phyloP scores from a whole-genome alignment of 768 basidiomycete genomes.

The Rubroboletus pulcherrimus region DNA sequence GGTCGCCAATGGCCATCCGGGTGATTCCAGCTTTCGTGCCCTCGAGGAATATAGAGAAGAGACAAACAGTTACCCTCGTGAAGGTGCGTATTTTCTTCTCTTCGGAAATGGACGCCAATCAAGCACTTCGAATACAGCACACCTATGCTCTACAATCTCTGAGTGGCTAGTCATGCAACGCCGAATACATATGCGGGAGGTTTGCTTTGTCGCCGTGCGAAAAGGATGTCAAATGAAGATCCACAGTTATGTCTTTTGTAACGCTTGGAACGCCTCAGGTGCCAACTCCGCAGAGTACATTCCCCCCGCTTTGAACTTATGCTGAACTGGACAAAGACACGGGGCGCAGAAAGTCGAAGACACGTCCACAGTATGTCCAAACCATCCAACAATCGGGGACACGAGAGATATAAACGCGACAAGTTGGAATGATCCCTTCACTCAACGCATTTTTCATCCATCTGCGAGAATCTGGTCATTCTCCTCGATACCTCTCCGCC shows the following conservation, averaged over 20 bases:
- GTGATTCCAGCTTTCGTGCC: background rate
- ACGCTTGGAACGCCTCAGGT: background rate
- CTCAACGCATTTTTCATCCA: background rate
- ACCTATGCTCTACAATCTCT: background rate
- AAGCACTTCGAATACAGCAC: background rate
- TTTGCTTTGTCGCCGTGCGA: constrained; percentile 2
- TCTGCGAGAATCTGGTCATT: constrained; percentile 13
- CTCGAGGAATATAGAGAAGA: background rate
- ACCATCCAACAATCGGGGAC: background rate
- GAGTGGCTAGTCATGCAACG: background rate
- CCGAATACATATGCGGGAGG: background rate
- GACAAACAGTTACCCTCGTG: background rate
- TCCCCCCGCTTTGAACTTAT: constrained; percentile 5
- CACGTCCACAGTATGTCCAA: constrained; percentile 2
- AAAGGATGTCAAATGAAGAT: background rate
- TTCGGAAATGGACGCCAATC: no score
- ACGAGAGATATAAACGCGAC: constrained; percentile 12
- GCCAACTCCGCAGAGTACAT: background rate
- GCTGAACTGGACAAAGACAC: background rate
- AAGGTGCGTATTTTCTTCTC: background rate
- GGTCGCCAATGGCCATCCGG: background rate
- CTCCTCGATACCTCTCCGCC: background rate
- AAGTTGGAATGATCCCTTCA: background rate
- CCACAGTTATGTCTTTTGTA: background rate
- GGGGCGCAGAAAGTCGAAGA: background rate